Conservation (phyloP, 2,329 filamentous ascomycete genomes). For the Fusarium sp. region DNA sequence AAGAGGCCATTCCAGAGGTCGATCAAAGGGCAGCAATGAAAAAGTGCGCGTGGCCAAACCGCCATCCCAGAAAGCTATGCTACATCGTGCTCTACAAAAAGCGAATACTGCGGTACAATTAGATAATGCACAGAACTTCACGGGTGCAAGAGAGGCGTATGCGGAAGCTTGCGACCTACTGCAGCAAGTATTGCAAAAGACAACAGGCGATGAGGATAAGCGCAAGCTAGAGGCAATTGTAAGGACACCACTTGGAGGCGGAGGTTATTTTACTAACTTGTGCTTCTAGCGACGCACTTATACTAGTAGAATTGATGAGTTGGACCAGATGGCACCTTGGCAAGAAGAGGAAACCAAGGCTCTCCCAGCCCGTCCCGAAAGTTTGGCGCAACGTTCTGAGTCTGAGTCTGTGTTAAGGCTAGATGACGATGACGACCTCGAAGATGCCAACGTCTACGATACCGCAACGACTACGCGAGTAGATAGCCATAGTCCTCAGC, state of each 20-base stretch:
- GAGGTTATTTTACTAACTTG: conserved; percentile 15
- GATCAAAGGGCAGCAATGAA: conserved; percentile 54
- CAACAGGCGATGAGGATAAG: conserved; percentile 86
- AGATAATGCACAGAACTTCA: conserved; percentile 95
- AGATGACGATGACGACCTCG: conserved; percentile 59
- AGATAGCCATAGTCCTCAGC: conserved; percentile 42
- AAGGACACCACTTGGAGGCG: conserved; percentile 48
- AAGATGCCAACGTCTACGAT: conserved; percentile 63
- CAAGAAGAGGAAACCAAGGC: conserved; percentile 74
- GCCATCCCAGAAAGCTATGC: conserved; percentile 92
- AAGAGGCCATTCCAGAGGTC: conserved; percentile 51
- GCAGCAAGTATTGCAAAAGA: conserved; percentile 88
- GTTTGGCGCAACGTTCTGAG: conserved; percentile 54
- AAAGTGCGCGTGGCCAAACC: conserved; percentile 55
- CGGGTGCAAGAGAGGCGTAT: conserved; percentile 91
- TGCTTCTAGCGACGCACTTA: conserved; percentile 82
- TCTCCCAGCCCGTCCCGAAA: conserved; percentile 78
- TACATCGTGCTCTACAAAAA: conserved; percentile 94
- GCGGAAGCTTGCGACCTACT: conserved; percentile 89
- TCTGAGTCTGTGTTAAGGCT: conserved; percentile 39
- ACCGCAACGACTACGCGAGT: conserved; percentile 67
- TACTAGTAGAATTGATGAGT: conserved; percentile 87
- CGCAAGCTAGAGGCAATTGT: conserved; percentile 94
- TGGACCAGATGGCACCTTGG: conserved; percentile 77
- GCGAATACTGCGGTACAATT: conserved; percentile 95